These are phyloP conservation scores for Hydnum rufescens DNA, from an alignment of 768 basidiomycete species.

Conservation along the genomic window DNA sequence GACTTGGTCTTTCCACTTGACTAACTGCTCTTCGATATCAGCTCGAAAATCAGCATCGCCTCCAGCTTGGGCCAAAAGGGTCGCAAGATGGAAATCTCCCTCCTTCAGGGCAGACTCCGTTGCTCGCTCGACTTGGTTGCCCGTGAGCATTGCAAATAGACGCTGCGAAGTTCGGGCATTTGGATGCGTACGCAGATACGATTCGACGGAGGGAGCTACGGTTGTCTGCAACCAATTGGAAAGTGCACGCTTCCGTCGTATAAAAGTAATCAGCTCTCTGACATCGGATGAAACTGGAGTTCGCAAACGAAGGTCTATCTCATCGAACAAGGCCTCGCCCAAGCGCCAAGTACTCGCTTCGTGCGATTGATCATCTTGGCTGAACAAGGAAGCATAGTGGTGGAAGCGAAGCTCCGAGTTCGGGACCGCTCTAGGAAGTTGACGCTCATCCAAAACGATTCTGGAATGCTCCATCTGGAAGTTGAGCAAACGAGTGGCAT, in stretches of 20 bases:
- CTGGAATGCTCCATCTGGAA: constrained; percentile 58
- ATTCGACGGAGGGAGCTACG: constrained; percentile 50
- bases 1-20: constrained; percentile 64
- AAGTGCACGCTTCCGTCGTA: constrained; percentile 61
- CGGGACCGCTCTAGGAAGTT: constrained; percentile 49
- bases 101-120: constrained; percentile 51
- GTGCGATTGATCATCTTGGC: constrained; percentile 44
- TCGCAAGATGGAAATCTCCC: constrained; percentile 69
- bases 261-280: constrained; percentile 33
- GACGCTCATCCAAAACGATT: constrained; percentile 45
- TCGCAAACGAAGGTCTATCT: constrained; percentile 44
- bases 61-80: constrained; percentile 69
- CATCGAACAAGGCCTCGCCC: constrained; percentile 75
- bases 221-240: constrained; percentile 69
- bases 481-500: constrained; percentile 44
- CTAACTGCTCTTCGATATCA: constrained; percentile 55
- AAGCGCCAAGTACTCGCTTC: constrained; percentile 77
- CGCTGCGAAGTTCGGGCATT: constrained; percentile 27
- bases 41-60: constrained; percentile 55
- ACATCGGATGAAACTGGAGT: constrained; percentile 37
- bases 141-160: constrained; percentile 65
- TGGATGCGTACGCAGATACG: constrained; percentile 37
- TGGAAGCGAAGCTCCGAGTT: constrained; percentile 48
- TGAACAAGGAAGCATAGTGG: constrained; percentile 55
- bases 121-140: constrained; percentile 74